Percentiles rank a stretch among this genome's conserved stretches.
Conservation (phyloP, 1,284 basidiomycete species). For the Macrocystidia cucumis region DNA sequence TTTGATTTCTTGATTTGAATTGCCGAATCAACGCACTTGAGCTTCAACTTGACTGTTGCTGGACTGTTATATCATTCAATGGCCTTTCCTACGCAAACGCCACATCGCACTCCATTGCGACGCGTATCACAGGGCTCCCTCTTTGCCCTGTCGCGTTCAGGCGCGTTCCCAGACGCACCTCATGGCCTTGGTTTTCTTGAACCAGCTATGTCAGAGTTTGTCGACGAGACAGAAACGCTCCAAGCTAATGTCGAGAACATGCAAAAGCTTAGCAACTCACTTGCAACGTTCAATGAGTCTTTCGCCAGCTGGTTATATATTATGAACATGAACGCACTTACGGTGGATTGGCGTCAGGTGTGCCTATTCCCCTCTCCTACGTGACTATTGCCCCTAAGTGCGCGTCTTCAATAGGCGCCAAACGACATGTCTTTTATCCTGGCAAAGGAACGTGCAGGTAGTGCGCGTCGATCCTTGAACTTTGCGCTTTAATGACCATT, state of each 20-base stretch:
- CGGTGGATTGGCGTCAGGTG: conserved; percentile 88
- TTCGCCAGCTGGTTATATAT: conserved; percentile 90
- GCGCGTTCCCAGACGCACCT: conserved; percentile 61
- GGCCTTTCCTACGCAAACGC: no score
- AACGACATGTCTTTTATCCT: conserved; percentile 52
- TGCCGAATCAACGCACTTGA: no score
- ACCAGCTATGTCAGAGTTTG: conserved; percentile 77
- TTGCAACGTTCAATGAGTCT: conserved; percentile 86
- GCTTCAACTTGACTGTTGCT: no score
- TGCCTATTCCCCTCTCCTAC: no score
- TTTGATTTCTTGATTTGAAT: no score
- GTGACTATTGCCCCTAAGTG: no score
- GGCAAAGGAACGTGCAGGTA: conserved; percentile 57
- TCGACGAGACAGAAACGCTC: conserved; percentile 81
- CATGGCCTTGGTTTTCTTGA: conserved; percentile 84
- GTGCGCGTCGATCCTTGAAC: neutral
- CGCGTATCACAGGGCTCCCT: conserved; percentile 90
- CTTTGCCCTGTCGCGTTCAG: conserved; percentile 73
- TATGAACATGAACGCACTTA: conserved; percentile 92
- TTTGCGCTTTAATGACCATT: neutral
- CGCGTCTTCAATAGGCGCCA: conserved; percentile 41
- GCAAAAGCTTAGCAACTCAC: conserved; percentile 63
- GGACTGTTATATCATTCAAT: no score
- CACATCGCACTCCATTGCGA: conserved; percentile 63
- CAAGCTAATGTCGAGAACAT: conserved; percentile 72